These are phyloP conservation scores for Albugo laibachii DNA, from an alignment of 352 stramenopile species.

Conservation along the genomic window DNA sequence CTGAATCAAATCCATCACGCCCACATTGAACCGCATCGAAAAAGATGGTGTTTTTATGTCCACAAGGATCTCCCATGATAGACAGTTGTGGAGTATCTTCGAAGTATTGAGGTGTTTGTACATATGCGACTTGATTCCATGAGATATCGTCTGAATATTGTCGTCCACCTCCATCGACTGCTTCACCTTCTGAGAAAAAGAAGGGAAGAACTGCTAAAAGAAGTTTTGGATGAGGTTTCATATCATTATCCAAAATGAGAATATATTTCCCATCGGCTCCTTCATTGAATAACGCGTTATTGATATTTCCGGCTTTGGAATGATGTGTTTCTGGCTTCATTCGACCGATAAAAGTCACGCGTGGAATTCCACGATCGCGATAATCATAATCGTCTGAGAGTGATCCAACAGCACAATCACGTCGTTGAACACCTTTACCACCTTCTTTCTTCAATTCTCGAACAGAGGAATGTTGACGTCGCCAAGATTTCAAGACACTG, in stretches of 20 bases:
- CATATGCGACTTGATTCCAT: constrained; percentile 79
- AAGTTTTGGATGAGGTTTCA: constrained; percentile 82
- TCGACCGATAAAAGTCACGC: constrained; percentile 71
- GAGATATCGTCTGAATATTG: constrained; percentile 81
- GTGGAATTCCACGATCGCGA: constrained; percentile 68
- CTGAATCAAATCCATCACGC: constrained; percentile 74
- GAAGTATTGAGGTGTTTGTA: constrained; percentile 82
- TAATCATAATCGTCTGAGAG: constrained; percentile 82
- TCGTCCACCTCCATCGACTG: constrained; percentile 56
- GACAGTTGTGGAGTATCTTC: constrained; percentile 66
- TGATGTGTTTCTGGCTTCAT: constrained; percentile 80
- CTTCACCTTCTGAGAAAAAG: constrained; percentile 79
- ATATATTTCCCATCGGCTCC: constrained; percentile 76
- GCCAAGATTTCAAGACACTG: constrained; percentile 58
- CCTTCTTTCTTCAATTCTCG: constrained; percentile 67
- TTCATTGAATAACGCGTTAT: constrained; percentile 82
- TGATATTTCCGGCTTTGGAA: constrained; percentile 86
- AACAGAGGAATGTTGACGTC: constrained; percentile 71
- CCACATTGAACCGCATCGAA: constrained; percentile 78
- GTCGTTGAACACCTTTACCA: constrained; percentile 56
- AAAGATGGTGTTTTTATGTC: constrained; percentile 83
- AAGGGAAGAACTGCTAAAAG: constrained; percentile 69
- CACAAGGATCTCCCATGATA: constrained; percentile 74
- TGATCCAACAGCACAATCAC: constrained; percentile 71
- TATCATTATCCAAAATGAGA: constrained; percentile 85